Conservation (phyloP, 2,329 filamentous ascomycete species). For the Plectosphaerella plurivora region DNA sequence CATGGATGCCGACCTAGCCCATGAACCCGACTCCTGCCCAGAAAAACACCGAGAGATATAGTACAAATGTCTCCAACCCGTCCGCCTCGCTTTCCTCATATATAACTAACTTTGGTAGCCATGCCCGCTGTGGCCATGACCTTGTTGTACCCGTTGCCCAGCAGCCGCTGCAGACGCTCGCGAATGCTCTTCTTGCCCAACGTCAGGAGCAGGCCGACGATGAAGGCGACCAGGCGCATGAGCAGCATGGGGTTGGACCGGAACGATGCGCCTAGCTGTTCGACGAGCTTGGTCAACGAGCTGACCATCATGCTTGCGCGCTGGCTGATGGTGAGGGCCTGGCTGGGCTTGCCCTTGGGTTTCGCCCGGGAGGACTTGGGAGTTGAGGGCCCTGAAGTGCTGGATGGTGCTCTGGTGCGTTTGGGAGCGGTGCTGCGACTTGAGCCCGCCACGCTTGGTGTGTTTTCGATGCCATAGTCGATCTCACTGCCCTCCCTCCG, state of each 20-base stretch:
- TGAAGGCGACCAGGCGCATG: constrained; percentile 67
- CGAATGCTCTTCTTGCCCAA: constrained; percentile 71
- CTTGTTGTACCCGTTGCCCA: constrained; percentile 74
- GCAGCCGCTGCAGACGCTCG: constrained; percentile 64
- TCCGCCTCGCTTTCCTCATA: constrained; percentile 43
- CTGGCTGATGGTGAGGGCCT: constrained; percentile 33
- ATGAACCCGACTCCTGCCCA: too few species aligned
- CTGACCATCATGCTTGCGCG: constrained; percentile 48
- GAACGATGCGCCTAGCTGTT: constrained; percentile 44
- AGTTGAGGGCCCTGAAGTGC: constrained; percentile 21
- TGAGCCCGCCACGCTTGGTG: constrained; percentile 31
- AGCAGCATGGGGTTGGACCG: constrained; percentile 54
- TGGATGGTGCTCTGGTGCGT: constrained; percentile 21
- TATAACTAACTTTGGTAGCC: constrained; percentile 97
- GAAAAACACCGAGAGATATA: constrained; percentile 6
- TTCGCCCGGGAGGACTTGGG: constrained; percentile 20
- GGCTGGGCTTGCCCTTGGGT: constrained; percentile 23
- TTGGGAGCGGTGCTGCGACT: constrained; percentile 22
- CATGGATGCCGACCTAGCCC: too few species aligned
- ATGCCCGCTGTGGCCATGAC: constrained; percentile 82
- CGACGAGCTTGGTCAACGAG: constrained; percentile 47
- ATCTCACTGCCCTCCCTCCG: constrained; percentile 53
- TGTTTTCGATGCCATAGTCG: constrained; percentile 65
- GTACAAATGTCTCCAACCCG: constrained; percentile 8
- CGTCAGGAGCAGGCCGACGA: constrained; percentile 72